phyloP scores from a whole-genome alignment of 257 asterid genomes.

The Solanum chmielewskii region DNA sequence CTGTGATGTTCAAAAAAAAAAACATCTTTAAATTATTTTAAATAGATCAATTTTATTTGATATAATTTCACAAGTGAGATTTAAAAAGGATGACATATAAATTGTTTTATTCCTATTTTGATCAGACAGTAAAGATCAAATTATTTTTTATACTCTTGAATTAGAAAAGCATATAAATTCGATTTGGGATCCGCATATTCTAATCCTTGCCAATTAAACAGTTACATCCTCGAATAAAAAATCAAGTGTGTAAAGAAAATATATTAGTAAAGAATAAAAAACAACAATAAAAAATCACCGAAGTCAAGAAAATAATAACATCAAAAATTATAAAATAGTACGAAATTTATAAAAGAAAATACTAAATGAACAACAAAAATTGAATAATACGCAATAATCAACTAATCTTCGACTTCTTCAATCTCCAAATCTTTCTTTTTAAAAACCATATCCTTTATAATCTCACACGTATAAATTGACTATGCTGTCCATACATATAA shows the following conservation, averaged over 20 bases:
- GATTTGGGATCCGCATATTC: not conserved
- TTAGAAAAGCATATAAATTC: not conserved
- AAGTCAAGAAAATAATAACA: not conserved
- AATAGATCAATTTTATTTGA: not conserved
- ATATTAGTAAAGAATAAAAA: not conserved
- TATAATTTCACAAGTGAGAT: not conserved
- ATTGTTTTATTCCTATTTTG: not conserved
- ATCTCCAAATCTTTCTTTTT: not conserved
- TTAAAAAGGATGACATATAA: rapidly evolving
- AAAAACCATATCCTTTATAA: not conserved
- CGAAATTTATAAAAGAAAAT: not conserved
- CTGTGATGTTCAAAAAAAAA: not conserved
- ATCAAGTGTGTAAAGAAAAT: not conserved
- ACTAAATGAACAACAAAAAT: not conserved
- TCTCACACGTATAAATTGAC: not conserved
- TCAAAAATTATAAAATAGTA: not conserved
- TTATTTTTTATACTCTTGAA: not conserved
- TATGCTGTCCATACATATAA: no score
- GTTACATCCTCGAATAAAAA: not conserved
- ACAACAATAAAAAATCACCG: not conserved
- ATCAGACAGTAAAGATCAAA: rapidly evolving
- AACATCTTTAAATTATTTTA: not conserved
- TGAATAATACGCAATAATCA: not conserved
- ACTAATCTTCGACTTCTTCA: not conserved
- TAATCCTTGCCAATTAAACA: no score